Percentiles rank a stretch among this genome's conserved stretches.
Evolutionary conservation across 441 rosid species (phyloP).

Genomic region (Pelargonium citronellum): DNA sequence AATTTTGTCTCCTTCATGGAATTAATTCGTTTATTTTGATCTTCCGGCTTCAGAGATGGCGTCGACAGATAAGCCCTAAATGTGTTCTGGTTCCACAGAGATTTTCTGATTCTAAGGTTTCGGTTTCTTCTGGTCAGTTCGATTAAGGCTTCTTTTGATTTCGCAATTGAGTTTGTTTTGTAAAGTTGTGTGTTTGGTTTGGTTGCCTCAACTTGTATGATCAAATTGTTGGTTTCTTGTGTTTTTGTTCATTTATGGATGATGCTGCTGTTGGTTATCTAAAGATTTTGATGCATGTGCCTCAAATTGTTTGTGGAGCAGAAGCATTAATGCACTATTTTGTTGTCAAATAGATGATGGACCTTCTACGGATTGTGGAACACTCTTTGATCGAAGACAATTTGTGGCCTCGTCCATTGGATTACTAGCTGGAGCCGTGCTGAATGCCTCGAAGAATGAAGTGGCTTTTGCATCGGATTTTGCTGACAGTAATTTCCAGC

Average conservation of each 20-base stretch:
- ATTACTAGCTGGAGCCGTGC: slow-evolving; percentile 33
- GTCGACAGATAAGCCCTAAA: slow-evolving; percentile 22
- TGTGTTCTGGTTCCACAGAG: slow-evolving; percentile 15
- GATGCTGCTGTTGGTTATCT: neutral
- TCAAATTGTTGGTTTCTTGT: neutral
- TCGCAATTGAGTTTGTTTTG: neutral
- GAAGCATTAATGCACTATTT: neutral
- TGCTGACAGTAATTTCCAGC: slow-evolving; percentile 55
- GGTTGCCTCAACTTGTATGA: neutral
- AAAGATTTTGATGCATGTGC: neutral
- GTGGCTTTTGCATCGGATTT: slow-evolving; percentile 57
- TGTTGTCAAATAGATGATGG: slow-evolving; percentile 23
- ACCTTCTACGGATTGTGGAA: slow-evolving; percentile 10
- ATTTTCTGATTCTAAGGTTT: slow-evolving; percentile 16
- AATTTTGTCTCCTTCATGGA: neutral
- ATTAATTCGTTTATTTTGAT: neutral
- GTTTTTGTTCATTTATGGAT: neutral
- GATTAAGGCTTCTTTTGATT: neutral
- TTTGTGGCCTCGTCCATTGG: slow-evolving; percentile 42
- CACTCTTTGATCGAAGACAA: slow-evolving; percentile 48
- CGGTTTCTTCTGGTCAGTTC: slow-evolving; percentile 23
- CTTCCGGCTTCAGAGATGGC: slow-evolving; percentile 30
- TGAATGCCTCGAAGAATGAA: slow-evolving; percentile 27
- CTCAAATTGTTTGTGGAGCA: neutral
- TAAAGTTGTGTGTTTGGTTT: neutral